Percentiles rank a stretch among this genome's conserved stretches.
phyloP scores from a whole-genome alignment of 2,329 filamentous ascomycete genomes.

The Epichloe hybrida region DNA sequence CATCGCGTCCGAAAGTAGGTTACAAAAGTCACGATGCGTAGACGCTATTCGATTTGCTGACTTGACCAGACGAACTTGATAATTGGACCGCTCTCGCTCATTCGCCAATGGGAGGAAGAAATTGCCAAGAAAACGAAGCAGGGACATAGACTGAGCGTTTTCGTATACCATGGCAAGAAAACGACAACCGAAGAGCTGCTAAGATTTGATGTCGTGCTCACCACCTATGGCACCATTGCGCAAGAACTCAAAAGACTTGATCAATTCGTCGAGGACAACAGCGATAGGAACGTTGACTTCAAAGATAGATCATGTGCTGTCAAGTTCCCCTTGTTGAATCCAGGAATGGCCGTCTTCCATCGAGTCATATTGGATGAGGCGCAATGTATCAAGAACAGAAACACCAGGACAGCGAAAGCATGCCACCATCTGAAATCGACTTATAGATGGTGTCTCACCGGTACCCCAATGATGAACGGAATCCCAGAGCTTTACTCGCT shows the following conservation, averaged over 20 bases:
- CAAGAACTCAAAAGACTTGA: constrained; percentile 49
- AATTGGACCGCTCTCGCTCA: constrained; percentile 63
- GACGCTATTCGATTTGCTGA: constrained; percentile 27
- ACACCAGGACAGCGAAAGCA: constrained; percentile 58
- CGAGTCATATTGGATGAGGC: constrained; percentile 79
- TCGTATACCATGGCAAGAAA: constrained; percentile 58
- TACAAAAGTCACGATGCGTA: constrained; percentile 13
- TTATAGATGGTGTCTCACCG: constrained; percentile 68
- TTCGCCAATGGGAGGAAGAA: constrained; percentile 76
- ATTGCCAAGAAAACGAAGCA: constrained; percentile 55
- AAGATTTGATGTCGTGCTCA: constrained; percentile 66
- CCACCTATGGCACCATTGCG: constrained; percentile 68
- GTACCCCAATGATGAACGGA: constrained; percentile 81
- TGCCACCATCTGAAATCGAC: constrained; percentile 51
- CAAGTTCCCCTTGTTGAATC: constrained; percentile 46
- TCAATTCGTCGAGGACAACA: constrained; percentile 35
- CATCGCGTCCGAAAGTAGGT: constrained; percentile 23
- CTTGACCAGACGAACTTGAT: constrained; percentile 63
- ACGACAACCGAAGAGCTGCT: constrained; percentile 45
- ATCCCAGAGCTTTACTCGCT: constrained; percentile 67
- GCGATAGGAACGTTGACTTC: constrained; percentile 23
- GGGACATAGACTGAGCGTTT: constrained; percentile 46
- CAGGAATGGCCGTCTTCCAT: constrained; percentile 49
- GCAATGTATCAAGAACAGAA: constrained; percentile 68
- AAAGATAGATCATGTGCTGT: constrained; percentile 22